phyloP scores from a whole-genome alignment of 164 flowering plant species.

The Houttuynia cordata region DNA sequence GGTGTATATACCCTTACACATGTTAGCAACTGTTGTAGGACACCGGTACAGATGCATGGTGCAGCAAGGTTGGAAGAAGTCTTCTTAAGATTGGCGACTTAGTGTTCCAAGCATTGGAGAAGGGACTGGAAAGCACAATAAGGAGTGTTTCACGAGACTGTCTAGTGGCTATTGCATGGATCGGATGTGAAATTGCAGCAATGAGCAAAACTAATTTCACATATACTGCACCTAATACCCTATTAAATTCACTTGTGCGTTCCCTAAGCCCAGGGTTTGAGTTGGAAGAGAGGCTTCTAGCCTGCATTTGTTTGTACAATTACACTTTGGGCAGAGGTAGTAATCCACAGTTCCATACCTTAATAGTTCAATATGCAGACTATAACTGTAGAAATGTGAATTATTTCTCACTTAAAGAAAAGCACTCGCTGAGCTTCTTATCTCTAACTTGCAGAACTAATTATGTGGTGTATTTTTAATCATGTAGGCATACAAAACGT shows the following conservation, averaged over 20 bases:
- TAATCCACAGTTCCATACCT: no score
- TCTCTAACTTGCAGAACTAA: not conserved
- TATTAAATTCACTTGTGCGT: slow-evolving; percentile 36
- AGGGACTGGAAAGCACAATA: slow-evolving; percentile 47
- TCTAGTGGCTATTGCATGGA: slow-evolving; percentile 54
- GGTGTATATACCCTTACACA: not conserved
- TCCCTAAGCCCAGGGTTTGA: slow-evolving; percentile 64
- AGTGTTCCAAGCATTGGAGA: slow-evolving; percentile 39
- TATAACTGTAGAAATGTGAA: no score
- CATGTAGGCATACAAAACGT: slow-evolving; percentile 54
- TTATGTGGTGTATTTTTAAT: not conserved
- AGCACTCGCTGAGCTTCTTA: not conserved
- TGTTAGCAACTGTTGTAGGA: slow-evolving; percentile 33
- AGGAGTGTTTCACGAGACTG: slow-evolving; percentile 47
- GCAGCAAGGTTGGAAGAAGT: slow-evolving; percentile 44
- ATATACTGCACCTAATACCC: slow-evolving; percentile 42
- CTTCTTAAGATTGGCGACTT: slow-evolving; percentile 36
- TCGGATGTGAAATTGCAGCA: slow-evolving; percentile 52
- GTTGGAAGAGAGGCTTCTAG: slow-evolving; percentile 67
- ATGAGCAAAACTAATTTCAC: slow-evolving; percentile 24
- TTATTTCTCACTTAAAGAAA: not conserved
- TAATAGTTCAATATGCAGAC: no score
- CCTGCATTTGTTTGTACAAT: slow-evolving; percentile 54
- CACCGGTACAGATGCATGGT: slow-evolving; percentile 38
- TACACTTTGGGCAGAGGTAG: slow-evolving; percentile 71